Percentiles rank a stretch among this genome's conserved stretches.
Conservation (phyloP, 805 yeast genomes). For the Danielozyma ontarioensis region DNA sequence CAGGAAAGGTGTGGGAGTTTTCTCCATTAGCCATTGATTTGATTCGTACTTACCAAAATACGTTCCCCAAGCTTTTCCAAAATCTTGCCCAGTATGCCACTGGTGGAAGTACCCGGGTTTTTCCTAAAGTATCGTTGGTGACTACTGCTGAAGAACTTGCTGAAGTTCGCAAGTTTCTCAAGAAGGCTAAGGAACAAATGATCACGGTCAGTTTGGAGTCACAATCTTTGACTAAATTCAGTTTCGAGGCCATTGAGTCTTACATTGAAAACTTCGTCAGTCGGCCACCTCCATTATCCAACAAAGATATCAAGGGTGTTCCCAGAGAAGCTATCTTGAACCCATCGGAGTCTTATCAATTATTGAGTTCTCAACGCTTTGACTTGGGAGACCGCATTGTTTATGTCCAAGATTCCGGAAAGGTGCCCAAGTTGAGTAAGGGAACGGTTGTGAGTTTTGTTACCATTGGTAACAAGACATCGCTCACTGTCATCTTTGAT, state of each 20-base stretch:
- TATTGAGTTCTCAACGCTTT: conserved; percentile 71
- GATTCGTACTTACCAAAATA: conserved; percentile 52
- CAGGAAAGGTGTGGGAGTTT: conserved; percentile 68
- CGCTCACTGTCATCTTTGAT: conserved; percentile 81
- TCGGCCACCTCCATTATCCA: conserved; percentile 39
- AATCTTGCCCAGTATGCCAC: conserved; percentile 22
- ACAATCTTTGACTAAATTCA: conserved; percentile 65
- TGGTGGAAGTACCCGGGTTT: conserved; percentile 14
- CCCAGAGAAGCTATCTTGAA: conserved; percentile 80
- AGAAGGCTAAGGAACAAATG: conserved; percentile 43
- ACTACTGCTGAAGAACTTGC: conserved; percentile 40
- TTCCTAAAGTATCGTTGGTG: conserved; percentile 35
- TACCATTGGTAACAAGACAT: conserved; percentile 54
- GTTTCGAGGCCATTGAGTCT: conserved; percentile 64
- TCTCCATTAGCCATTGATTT: conserved; percentile 69
- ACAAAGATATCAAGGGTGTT: conserved; percentile 67
- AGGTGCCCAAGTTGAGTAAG: conserved; percentile 78
- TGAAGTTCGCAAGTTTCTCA: conserved; percentile 43
- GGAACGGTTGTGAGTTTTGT: conserved; percentile 81
- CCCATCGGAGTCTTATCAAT: conserved; percentile 66
- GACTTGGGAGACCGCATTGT: conserved; percentile 86
- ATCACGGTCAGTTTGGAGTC: conserved; percentile 69
- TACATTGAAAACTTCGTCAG: conserved; percentile 45
- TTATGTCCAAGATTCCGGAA: conserved; percentile 80
- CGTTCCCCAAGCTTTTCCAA: conserved; percentile 59